Conservation (phyloP, 140 eudicot genomes). For the Cichorium intybus region DNA sequence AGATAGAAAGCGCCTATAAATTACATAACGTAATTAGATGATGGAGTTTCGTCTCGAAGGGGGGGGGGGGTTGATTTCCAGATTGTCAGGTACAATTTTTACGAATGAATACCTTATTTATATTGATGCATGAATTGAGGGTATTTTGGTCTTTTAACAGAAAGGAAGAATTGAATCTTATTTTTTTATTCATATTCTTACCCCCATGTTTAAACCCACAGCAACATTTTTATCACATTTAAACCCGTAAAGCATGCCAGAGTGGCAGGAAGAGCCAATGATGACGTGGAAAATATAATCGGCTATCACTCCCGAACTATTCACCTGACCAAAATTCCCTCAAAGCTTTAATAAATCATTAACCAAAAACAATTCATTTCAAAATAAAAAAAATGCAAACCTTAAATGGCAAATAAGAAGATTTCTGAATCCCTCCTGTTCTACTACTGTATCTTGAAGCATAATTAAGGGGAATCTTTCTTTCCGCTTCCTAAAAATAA, state of each 20-base stretch:
- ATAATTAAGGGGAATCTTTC: no score
- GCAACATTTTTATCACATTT: slow-evolving; percentile 77
- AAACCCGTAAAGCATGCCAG: slow-evolving; percentile 96
- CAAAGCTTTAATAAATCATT: slow-evolving; percentile 3
- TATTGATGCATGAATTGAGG: no score
- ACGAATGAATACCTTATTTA: no score
- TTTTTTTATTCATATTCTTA: slow-evolving; percentile 28
- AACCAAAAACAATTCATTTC: neutral
- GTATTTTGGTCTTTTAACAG: no score
- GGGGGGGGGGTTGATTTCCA: no score
- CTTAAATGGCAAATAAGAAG: no score
- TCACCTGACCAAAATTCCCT: slow-evolving; percentile 52
- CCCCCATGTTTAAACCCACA: slow-evolving; percentile 87
- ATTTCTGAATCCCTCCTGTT: no score
- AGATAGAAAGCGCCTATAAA: slow-evolving; percentile 79
- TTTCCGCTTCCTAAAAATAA: no score
- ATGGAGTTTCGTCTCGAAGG: no score
- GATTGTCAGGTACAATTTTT: no score
- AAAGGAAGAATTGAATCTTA: neutral
- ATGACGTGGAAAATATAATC: slow-evolving; percentile 90
- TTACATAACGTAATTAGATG: slow-evolving; percentile 11
- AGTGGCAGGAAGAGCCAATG: slow-evolving; percentile 94
- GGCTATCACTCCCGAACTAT: slow-evolving; percentile 99
- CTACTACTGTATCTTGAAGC: no score
- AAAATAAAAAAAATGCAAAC: neutral